Base-by-base conservation (phyloP, 2,329 filamentous ascomycete species). In the Ophiostoma piceae region DNA sequence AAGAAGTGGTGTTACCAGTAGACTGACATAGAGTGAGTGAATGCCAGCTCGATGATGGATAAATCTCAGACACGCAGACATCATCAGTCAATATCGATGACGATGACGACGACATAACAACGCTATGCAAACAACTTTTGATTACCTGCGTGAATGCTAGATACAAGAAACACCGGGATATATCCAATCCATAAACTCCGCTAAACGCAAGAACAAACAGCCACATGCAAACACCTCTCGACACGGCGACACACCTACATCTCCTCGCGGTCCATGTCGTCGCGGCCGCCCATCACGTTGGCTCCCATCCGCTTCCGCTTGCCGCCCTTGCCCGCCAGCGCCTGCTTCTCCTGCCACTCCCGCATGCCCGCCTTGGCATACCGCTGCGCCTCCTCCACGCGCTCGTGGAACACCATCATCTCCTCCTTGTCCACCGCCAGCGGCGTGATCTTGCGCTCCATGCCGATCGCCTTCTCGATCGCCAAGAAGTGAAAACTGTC, bases 331-430 rank as follows among this genome's bases (percentile, higher is more conserved):
- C 67, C 67, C 26, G 62, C 29, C 67, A 26, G 43, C 8, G 67
- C 81, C 82, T 84, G 79, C 85, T 84, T 64, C 85, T 85, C 74
- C 85, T 85, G 66, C 39, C 69, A 78, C 69, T 87, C 84, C 83
- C 94, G 95, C 89, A 97, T 91, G 80, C 96, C 89, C 69, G 85
- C 87, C 67, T 91, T 87, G 0, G 94, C 91, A 69, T 91, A 84
- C 66, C 92, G 84, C 78, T 97, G 92, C 0, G 94, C 94, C 78
- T 96, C 92, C 70, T 91, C 88, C 0, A 96, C 91, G 1, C 92
- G 84, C 69, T 87, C 82, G 74, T 88, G 88, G 78, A 96, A 90
- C 0, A 94, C 84, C 87, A 96, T 91, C 0, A 94, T 92, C 77
- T 96, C 92, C 22, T 95, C 92, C 80, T 92, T 92, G 66, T 89